These are phyloP conservation scores for Pulveroboletus sp. DNA, from an alignment of 768 basidiomycete species.

Conservation along the genomic window DNA sequence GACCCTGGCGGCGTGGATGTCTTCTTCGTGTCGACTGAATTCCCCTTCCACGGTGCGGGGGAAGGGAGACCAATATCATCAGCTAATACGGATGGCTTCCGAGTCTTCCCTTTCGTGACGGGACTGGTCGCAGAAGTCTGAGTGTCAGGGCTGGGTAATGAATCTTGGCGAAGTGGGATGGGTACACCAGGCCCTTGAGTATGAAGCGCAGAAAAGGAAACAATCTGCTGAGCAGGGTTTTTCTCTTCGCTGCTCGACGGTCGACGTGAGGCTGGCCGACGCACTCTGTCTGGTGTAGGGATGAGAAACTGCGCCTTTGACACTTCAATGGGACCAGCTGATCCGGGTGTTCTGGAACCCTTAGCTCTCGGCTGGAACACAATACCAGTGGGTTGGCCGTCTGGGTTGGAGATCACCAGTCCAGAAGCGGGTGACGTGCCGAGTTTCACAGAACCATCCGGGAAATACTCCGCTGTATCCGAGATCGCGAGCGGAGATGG, in stretches of 20 bases:
- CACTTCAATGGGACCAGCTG: constrained; percentile 40
- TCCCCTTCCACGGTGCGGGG: constrained; percentile 24
- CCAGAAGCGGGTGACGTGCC: constrained; percentile 81
- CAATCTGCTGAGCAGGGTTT: constrained; percentile 18
- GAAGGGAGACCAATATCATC: constrained; percentile 21
- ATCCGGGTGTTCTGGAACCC: constrained; percentile 35
- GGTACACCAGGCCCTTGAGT: constrained; percentile 11
- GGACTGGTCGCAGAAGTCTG: constrained; percentile 4
- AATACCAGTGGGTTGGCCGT: constrained; percentile 92
- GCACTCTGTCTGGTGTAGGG: constrained; percentile 26
- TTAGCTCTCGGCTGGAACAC: constrained; percentile 82
- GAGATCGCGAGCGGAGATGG: constrained; percentile 71
- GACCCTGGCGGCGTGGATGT: constrained; percentile 34
- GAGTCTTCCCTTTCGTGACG: constrained; percentile 21
- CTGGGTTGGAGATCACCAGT: constrained; percentile 86
- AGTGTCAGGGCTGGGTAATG: constrained; percentile 22
- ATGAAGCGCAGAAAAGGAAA: constrained; percentile 32
- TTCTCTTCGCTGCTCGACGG: constrained; percentile 28
- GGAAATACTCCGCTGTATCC: constrained; percentile 67
- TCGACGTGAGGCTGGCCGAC: constrained; percentile 25
- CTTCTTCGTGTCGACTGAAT: constrained; percentile 29
- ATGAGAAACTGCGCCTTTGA: constrained; percentile 40
- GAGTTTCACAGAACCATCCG: constrained; percentile 64
- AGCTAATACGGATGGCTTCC: constrained; percentile 30
- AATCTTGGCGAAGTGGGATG: constrained; percentile 23